A percentile compares a stretch with the other conserved stretches of the same genome.
phyloP scores from a whole-genome alignment of 2,329 filamentous ascomycete species.

The Fusarium lyarnte region DNA sequence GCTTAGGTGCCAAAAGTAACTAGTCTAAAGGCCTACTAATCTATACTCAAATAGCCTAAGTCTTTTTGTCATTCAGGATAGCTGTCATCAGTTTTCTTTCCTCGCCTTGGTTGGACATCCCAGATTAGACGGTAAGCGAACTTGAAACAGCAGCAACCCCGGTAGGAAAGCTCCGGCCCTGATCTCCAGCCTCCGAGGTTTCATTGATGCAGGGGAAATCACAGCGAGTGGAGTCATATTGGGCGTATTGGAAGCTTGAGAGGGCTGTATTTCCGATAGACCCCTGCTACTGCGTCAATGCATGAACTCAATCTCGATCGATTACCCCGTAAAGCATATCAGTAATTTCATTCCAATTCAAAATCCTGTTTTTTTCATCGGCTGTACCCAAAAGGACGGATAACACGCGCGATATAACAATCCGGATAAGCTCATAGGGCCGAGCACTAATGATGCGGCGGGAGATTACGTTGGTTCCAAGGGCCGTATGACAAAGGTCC shows the following conservation, averaged over 20 bases:
- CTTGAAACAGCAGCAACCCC: slow-evolving; percentile 13
- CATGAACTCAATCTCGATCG: slow-evolving; percentile 19
- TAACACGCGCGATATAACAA: slow-evolving; percentile 3
- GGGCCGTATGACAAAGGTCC: not conserved
- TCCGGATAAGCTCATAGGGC: slow-evolving; percentile 4
- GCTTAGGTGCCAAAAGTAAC: too few species aligned
- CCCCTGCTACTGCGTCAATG: slow-evolving; percentile 18
- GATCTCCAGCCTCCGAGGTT: slow-evolving; percentile 1
- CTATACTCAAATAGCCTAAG: too few species aligned
- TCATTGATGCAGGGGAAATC: slow-evolving; percentile 19
- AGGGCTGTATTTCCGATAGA: not conserved
- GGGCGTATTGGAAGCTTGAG: not conserved
- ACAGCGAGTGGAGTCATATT: not conserved
- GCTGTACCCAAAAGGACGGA: not conserved
- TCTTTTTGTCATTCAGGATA: too few species aligned
- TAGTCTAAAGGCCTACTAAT: too few species aligned
- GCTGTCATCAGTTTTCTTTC: too few species aligned
- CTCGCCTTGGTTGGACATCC: not conserved
- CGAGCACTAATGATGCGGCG: not conserved
- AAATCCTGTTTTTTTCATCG: slow-evolving; percentile 14
- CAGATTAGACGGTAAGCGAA: not conserved
- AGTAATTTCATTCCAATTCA: slow-evolving; percentile 1
- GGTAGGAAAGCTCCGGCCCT: not conserved
- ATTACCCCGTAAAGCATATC: not conserved
- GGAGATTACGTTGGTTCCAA: slow-evolving; percentile 16